Conservation (phyloP, 2,329 filamentous ascomycete species). For the Pseudogymnoascus sp. region DNA sequence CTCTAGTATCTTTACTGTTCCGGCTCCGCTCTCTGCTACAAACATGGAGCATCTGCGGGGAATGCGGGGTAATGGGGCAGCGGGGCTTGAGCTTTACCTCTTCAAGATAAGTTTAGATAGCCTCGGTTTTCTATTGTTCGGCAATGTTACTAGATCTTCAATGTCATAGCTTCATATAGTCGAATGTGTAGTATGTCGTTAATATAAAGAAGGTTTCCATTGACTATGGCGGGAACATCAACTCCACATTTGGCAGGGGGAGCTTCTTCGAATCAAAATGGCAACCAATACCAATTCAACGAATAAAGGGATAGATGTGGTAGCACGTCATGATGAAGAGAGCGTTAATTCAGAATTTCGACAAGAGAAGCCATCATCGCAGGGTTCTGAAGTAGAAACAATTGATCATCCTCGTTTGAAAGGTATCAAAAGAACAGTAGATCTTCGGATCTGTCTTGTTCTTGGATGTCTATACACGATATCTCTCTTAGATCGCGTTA, state of each 20-base stretch:
- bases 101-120: slow-evolving; percentile 1
- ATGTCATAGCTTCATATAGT: background rate
- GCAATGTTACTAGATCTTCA: background rate
- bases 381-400: background rate
- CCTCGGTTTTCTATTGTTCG: slow-evolving; percentile 5
- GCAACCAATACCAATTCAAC: background rate
- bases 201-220: slow-evolving; percentile 3
- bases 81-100: background rate
- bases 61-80: background rate
- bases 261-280: background rate
- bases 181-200: background rate
- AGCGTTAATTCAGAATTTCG: background rate
- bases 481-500: background rate
- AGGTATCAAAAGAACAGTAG: background rate
- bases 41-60: background rate
- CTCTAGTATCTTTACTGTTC: background rate
- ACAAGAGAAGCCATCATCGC: background rate
- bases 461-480: slow-evolving; percentile 1
- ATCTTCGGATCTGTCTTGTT: slow-evolving; percentile 3
- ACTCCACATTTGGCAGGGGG: background rate
- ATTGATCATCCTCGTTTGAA: background rate
- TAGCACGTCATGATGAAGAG: background rate
- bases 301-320: background rate
- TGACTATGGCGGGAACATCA: background rate
- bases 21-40: background rate